Evolutionary conservation across 176 grass and related monocot species (phyloP).

Genomic region (Aegilops longissima): DNA sequence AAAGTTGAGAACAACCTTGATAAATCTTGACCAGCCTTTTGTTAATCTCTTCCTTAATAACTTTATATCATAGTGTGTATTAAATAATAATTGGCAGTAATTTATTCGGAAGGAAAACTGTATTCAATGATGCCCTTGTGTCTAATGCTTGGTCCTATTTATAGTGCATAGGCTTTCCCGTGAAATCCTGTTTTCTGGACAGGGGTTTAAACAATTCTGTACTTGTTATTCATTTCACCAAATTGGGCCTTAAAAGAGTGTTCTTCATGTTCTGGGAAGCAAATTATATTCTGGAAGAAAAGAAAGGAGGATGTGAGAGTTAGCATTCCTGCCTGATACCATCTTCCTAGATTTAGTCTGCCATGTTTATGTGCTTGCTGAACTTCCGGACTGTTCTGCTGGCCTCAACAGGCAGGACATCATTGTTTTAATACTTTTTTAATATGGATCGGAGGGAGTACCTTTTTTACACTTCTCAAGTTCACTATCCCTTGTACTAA

Average conservation of each 20-base stretch:
- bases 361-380: conserved; percentile 42
- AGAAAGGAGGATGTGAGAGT: conserved; percentile 58
- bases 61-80: neutral
- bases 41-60: neutral
- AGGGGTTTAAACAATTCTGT: neutral
- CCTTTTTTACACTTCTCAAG: neutral
- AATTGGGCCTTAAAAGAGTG: neutral
- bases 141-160: neutral
- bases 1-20: neutral
- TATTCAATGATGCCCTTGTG: neutral
- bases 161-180: neutral
- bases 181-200: neutral
- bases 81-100: neutral
- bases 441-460: too few species aligned
- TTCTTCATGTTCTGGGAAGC: conserved; percentile 2
- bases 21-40: neutral
- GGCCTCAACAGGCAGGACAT: conserved; percentile 45
- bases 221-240: neutral
- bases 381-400: conserved; percentile 45
- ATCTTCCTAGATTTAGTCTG: conserved; percentile 65
- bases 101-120: neutral
- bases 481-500: neutral
- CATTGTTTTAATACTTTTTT: neutral
- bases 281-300: conserved; percentile 49
- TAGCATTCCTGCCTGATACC: conserved; percentile 53